Evolutionary conservation across 805 yeast genomes (phyloP), one percentile per base, ranked within the genome.

Genomic region (Hanseniaspora jakobsenii): DNA sequence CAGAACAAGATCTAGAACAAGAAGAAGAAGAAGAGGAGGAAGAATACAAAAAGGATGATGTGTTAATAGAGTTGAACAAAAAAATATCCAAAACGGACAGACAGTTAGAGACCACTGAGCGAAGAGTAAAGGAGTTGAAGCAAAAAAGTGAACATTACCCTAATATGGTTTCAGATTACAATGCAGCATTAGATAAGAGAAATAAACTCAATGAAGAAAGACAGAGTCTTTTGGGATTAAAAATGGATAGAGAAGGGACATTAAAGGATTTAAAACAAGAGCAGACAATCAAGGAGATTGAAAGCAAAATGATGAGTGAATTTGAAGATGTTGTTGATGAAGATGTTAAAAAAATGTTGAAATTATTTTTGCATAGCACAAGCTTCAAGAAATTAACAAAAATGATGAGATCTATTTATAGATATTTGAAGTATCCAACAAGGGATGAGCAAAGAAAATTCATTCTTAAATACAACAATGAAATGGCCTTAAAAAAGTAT

Each of bases 91-190:
- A 36, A 13, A 24, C 23, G 23, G 44, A 23, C 10, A 22, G 14
- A 26, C 55, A 56, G 37, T 48, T 58, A 7, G 66, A 59, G 10
- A 45, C 52, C 1, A 64, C 58, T 40, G 62, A 61, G 2, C 63
- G 61, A 19, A 68, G 63, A n/a, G n/a, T n/a, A n/a, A n/a, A n/a
- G n/a, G n/a, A n/a, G n/a, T n/a, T n/a, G n/a, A n/a, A n/a, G n/a
- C n/a, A n/a, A n/a, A n/a, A n/a, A n/a, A n/a, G n/a, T n/a, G n/a
- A n/a, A n/a, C n/a, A n/a, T n/a, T n/a, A n/a, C n/a, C n/a, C n/a
- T n/a, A n/a, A n/a, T n/a, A n/a, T n/a, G n/a, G n/a, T n/a, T n/a
- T n/a, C n/a, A n/a, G n/a, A n/a, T n/a, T n/a, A n/a, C n/a, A n/a
- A n/a, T n/a, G n/a, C n/a, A n/a, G n/a, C n/a, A n/a, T n/a, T n/a